Conservation (phyloP, 306 rosid species). For the Sphenostylis stenocarpa region DNA sequence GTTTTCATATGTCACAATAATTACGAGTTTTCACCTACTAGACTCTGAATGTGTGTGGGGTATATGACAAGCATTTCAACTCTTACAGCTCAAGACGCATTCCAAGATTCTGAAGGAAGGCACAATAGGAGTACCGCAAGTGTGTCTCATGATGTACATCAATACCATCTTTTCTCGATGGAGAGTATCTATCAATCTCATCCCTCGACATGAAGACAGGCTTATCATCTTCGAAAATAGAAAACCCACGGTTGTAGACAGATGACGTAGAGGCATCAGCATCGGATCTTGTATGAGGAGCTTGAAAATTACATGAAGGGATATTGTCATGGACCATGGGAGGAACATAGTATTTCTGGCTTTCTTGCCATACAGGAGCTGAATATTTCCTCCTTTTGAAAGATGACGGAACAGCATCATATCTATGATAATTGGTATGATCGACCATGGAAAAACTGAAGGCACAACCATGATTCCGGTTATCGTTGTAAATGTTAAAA, state of each 20-base stretch:
- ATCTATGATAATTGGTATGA: conserved; percentile 42
- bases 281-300: conserved; percentile 49
- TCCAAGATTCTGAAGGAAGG: conserved; percentile 91
- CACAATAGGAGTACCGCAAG: conserved; percentile 90
- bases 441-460: conserved; percentile 33
- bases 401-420: conserved; percentile 48
- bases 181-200: conserved; percentile 92
- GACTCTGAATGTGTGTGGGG: background rate
- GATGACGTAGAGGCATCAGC: conserved; percentile 54
- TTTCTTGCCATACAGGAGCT: conserved; percentile 63
- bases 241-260: conserved; percentile 54
- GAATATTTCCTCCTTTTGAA: conserved; percentile 76
- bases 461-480: conserved; percentile 35
- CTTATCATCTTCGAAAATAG: conserved; percentile 74
- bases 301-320: conserved; percentile 42
- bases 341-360: conserved; percentile 57
- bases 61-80: background rate
- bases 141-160: conserved; percentile 80
- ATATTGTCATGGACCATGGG: conserved; percentile 35
- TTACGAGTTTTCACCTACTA: background rate
- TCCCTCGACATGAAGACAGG: conserved; percentile 83
- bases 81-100: conserved; percentile 90
- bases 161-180: conserved; percentile 95
- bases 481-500: conserved; percentile 42
- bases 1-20: background rate